phyloP scores from a whole-genome alignment of 805 yeast genomes.

The Sporopachydermia quercuum region DNA sequence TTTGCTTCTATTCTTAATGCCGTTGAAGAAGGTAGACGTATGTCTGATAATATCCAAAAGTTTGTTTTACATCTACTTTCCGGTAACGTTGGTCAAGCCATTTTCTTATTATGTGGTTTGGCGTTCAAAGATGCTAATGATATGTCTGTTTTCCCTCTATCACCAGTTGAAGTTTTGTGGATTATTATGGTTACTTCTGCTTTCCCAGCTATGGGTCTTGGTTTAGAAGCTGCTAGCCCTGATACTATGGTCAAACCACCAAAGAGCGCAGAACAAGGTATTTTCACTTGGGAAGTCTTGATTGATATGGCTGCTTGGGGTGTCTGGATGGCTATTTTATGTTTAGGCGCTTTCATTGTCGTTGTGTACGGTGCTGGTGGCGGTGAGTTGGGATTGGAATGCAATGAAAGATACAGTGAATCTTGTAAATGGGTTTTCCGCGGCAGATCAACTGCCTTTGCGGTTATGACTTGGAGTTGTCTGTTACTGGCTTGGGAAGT shows the following conservation, averaged over 20 bases:
- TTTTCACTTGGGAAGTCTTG: constrained; percentile 54
- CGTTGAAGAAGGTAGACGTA: constrained; percentile 67
- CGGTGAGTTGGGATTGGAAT: constrained; percentile 48
- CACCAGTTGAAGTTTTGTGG: constrained; percentile 74
- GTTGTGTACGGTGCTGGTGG: constrained; percentile 52
- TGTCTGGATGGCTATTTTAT: constrained; percentile 52
- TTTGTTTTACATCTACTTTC: constrained; percentile 62
- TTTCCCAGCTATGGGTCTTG: constrained; percentile 76
- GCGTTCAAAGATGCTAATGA: constrained; percentile 50
- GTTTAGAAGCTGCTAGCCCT: constrained; percentile 48
- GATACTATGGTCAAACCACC: constrained; percentile 56
- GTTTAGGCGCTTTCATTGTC: constrained; percentile 50
- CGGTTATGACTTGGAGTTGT: constrained; percentile 79
- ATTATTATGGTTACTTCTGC: constrained; percentile 65
- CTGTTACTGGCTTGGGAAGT: constrained; percentile 77
- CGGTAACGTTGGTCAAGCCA: constrained; percentile 58
- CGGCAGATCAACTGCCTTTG: constrained; percentile 67
- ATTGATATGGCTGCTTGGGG: constrained; percentile 64
- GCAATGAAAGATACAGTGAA: constrained; percentile 36
- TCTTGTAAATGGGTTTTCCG: constrained; percentile 50
- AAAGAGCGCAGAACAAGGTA: constrained; percentile 34
- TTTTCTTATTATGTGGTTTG: constrained; percentile 55
- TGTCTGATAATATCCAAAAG: constrained; percentile 66
- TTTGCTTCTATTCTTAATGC: constrained; percentile 70
- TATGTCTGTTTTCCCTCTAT: constrained; percentile 65